These are phyloP conservation scores for Coemansia erecta DNA, from an alignment of 192 early-diverging fungal species.

Conservation along the genomic window DNA sequence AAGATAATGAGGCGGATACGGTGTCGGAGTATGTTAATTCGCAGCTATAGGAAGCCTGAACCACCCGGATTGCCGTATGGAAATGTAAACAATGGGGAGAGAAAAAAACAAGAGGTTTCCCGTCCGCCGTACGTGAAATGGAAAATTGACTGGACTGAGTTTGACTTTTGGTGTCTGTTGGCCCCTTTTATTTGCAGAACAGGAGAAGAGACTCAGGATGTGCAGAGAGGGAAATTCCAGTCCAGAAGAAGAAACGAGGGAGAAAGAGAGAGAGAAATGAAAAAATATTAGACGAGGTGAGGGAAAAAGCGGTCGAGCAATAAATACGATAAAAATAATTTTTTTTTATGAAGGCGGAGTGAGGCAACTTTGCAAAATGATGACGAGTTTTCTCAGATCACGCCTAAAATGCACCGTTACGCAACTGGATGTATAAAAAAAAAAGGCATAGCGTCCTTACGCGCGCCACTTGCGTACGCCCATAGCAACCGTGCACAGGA, in stretches of 20 bases:
- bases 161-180: no score
- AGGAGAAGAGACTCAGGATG: neutral
- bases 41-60: no score
- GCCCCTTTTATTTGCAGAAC: no score
- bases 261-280: neutral
- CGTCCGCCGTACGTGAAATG: neutral
- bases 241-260: neutral
- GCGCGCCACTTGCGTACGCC: conserved; percentile 60
- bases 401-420: neutral
- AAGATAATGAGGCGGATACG: no score
- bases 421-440: neutral
- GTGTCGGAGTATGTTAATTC: neutral
- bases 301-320: neutral
- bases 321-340: conserved; percentile 1
- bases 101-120: neutral
- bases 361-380: no score
- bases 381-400: no score
- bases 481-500: conserved; percentile 60
- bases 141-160: neutral
- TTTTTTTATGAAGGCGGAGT: neutral
- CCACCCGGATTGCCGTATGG: no score
- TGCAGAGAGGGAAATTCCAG: neutral
- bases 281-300: neutral
- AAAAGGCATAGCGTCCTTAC: neutral
- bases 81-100: neutral